Evolutionary conservation across 768 basidiomycete genomes (phyloP).

Genomic region (Cystofilobasidium capitatum): DNA sequence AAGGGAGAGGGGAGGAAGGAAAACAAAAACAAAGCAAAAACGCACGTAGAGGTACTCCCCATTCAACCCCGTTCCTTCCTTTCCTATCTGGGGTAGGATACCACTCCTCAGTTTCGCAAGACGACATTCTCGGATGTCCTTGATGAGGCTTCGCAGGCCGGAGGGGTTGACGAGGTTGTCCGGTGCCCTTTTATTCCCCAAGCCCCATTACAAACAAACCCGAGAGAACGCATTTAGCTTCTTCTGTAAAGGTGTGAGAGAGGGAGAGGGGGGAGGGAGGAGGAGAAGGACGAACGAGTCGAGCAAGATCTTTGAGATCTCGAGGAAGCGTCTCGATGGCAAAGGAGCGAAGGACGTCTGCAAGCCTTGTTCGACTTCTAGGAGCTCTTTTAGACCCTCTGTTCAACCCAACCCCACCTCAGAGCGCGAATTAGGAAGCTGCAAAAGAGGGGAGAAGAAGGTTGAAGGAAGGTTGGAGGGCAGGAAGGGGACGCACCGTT

Average conservation of each 20-base stretch:
- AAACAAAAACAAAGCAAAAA: conserved; percentile 13
- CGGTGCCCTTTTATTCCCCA: conserved; percentile 58
- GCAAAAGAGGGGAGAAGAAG: not conserved
- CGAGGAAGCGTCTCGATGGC: conserved; percentile 79
- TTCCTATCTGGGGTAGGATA: conserved; percentile 41
- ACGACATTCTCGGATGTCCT: conserved; percentile 89
- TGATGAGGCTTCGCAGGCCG: conserved; percentile 69
- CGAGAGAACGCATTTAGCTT: not conserved
- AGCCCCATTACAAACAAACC: not conserved
- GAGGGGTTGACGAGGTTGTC: conserved; percentile 83
- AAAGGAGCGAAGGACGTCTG: conserved; percentile 53
- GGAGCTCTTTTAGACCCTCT: conserved; percentile 12
- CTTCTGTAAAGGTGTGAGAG: too few species aligned
- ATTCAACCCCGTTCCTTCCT: conserved; percentile 50
- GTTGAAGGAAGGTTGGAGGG: not conserved
- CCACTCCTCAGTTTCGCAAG: conserved; percentile 89
- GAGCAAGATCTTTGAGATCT: conserved; percentile 82
- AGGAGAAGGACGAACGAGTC: conserved; percentile 58
- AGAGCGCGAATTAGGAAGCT: not conserved
- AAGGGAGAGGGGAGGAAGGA: not conserved
- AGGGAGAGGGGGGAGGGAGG: too few species aligned
- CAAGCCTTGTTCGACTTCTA: conserved; percentile 53
- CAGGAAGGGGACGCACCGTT: conserved; percentile 52
- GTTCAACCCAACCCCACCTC: not conserved
- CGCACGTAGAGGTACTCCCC: conserved; percentile 69